Evolutionary conservation across 768 basidiomycete species (phyloP).

Genomic region (Ramaria rubella): DNA sequence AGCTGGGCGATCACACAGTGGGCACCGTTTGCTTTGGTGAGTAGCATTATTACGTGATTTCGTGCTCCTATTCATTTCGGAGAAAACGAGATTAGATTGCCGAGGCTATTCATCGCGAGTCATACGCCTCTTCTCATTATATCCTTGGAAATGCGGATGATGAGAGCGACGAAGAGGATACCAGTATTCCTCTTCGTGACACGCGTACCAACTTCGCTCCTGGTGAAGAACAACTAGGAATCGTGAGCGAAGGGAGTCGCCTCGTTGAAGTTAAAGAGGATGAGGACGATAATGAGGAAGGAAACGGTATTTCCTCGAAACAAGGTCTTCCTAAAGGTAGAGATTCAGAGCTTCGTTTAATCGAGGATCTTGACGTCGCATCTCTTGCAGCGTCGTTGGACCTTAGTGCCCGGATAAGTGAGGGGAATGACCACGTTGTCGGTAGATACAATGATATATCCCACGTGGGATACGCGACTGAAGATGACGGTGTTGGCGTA

Average conservation of each 20-base stretch:
- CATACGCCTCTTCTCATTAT: background rate
- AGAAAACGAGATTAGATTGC: constrained; percentile 15
- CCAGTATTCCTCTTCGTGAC: constrained; percentile 35
- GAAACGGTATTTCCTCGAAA: constrained; percentile 4
- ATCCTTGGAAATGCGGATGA: constrained; percentile 9
- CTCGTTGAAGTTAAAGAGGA: constrained; percentile 11
- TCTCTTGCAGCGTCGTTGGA: constrained; percentile 22
- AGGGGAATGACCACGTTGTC: constrained; percentile 33
- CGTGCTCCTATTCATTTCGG: background rate
- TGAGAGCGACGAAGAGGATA: constrained; percentile 10
- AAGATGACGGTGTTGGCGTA: constrained; percentile 18
- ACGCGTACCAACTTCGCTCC: constrained; percentile 23
- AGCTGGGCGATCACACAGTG: constrained; percentile 92
- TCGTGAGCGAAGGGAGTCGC: background rate
- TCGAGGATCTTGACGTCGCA: background rate
- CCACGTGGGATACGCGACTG: constrained; percentile 8
- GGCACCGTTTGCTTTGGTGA: constrained; percentile 86
- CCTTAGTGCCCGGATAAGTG: constrained; percentile 42
- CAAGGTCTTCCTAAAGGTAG: background rate
- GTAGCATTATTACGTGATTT: constrained; percentile 19
- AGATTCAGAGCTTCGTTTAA: background rate
- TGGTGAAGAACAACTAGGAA: constrained; percentile 10
- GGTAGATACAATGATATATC: constrained; percentile 8
- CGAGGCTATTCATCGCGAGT: constrained; percentile 10
- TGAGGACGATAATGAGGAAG: constrained; percentile 6